These are phyloP conservation scores for Leccinum disarticulatum DNA, from an alignment of 768 basidiomycete genomes.

Conservation along the genomic window DNA sequence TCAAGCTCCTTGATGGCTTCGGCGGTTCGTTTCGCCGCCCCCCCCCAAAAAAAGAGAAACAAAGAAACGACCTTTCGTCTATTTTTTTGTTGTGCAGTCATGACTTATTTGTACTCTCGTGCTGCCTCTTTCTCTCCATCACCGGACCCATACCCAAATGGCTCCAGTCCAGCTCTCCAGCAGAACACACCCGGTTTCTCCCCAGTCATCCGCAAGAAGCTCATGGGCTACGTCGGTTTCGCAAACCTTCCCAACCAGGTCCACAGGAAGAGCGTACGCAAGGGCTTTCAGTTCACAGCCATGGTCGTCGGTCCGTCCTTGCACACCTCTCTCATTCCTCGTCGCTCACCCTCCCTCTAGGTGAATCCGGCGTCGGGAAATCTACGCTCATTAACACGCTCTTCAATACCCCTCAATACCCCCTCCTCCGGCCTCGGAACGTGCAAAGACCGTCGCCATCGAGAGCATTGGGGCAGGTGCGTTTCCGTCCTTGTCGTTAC, in stretches of 20 bases:
- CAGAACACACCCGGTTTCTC: constrained; percentile 32
- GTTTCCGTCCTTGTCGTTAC: constrained; percentile 10
- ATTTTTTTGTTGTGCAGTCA: constrained; percentile 37
- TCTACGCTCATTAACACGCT: constrained; percentile 98
- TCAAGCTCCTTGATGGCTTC: no score
- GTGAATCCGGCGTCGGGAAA: constrained; percentile 98
- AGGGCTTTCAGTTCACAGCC: constrained; percentile 97
- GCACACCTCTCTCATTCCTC: background rate
- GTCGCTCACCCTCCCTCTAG: constrained; percentile 39
- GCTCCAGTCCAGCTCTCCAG: constrained; percentile 60
- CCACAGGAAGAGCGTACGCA: constrained; percentile 96
- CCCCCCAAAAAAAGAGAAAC: constrained; percentile 45
- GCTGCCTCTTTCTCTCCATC: constrained; percentile 56
- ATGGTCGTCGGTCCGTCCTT: constrained; percentile 94
- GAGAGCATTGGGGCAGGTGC: constrained; percentile 97
- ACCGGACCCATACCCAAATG: constrained; percentile 61
- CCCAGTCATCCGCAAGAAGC: constrained; percentile 76
- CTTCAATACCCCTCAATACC: constrained; percentile 92
- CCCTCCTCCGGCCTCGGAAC: constrained; percentile 80
- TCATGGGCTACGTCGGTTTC: constrained; percentile 95
- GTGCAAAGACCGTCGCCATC: constrained; percentile 92
- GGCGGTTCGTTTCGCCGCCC: constrained; percentile 44
- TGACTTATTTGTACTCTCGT: constrained; percentile 72
- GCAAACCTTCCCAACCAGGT: constrained; percentile 99
- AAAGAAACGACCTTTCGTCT: constrained; percentile 35